Conservation (phyloP, 2,329 filamentous ascomycete species). For the Colletotrichum paranaense region DNA sequence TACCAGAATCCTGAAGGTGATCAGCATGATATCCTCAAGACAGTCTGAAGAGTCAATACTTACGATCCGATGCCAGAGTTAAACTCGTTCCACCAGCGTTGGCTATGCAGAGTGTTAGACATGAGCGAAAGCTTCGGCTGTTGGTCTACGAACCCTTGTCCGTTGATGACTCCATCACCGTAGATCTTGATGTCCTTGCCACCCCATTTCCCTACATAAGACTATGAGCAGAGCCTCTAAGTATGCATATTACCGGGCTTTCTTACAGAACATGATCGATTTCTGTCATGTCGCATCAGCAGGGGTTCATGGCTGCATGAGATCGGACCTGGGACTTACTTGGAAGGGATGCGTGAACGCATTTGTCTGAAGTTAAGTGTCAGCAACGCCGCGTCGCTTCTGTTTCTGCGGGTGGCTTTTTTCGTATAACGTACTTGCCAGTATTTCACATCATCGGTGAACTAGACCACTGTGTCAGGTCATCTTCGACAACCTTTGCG, state of each 20-base stretch:
- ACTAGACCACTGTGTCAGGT: constrained; percentile 36
- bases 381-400: background rate
- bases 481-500: background rate
- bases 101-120: constrained; percentile 36
- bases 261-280: constrained; percentile 63
- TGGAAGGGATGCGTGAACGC: constrained; percentile 55
- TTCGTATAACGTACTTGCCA: constrained; percentile 44
- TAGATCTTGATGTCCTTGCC: constrained; percentile 71
- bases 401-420: no score
- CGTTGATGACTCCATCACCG: constrained; percentile 68
- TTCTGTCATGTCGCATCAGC: constrained; percentile 39
- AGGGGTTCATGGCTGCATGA: background rate
- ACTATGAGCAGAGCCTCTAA: background rate
- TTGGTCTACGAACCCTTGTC: constrained; percentile 52
- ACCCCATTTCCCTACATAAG: constrained; percentile 66
- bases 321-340: background rate
- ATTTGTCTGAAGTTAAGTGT: constrained; percentile 42
- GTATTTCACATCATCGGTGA: constrained; percentile 56
- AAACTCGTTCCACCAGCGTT: constrained; percentile 57
- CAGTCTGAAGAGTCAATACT: constrained; percentile 1
- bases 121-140: no score
- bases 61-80: constrained; percentile 42
- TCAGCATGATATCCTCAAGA: background rate
- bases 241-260: background rate
- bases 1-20: constrained; percentile 47